phyloP scores from a whole-genome alignment of 441 rosid species.

The Cnidoscolus chayamansa region DNA sequence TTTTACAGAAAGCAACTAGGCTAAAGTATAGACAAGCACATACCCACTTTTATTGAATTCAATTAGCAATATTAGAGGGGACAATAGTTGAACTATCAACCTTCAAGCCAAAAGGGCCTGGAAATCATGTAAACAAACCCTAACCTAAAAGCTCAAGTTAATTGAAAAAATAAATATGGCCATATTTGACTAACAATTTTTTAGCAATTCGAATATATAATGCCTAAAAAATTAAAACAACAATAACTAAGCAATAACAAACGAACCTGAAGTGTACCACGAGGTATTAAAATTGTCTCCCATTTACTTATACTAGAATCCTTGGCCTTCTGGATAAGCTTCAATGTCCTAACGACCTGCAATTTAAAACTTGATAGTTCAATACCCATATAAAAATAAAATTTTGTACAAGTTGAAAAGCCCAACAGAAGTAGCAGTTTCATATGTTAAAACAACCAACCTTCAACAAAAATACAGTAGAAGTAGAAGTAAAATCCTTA shows the following conservation, averaged over 20 bases:
- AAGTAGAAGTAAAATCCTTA: not conserved
- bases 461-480: not conserved
- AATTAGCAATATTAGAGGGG: no score
- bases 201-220: not conserved
- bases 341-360: conserved; percentile 92
- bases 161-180: not conserved
- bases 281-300: conserved; percentile 72
- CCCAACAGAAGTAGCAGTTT: conserved; percentile 10
- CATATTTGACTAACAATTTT: not conserved
- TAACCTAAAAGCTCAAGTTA: no score
- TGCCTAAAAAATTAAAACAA: not conserved
- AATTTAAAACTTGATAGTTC: conserved; percentile 14
- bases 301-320: conserved; percentile 51
- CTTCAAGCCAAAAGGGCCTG: no score
- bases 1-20: no score
- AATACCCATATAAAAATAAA: conserved; percentile 3
- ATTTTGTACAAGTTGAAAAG: conserved; percentile 5
- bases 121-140: no score
- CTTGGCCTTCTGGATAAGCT: conserved; percentile 57
- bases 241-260: conserved; percentile 16
- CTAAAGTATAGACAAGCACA: no score
- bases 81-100: no score
- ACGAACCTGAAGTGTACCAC: conserved; percentile 99
- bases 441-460: conserved; percentile 2
- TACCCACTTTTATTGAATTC: no score